Percentiles rank a stretch among this genome's conserved stretches.
Conservation (phyloP, 192 early-diverging fungal species). For the Coemansia sp. region DNA sequence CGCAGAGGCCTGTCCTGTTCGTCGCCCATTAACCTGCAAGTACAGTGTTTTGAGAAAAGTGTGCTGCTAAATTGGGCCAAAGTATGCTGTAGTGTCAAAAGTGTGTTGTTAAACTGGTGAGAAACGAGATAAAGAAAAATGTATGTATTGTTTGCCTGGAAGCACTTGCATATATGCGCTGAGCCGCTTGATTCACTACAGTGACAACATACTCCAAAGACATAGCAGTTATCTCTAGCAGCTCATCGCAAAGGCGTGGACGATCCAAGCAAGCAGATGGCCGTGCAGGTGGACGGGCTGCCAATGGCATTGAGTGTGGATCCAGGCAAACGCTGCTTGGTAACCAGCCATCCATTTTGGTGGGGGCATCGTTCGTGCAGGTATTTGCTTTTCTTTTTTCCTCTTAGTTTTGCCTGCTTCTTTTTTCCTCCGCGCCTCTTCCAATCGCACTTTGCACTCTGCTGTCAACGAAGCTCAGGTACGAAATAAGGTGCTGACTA, state of each 20-base stretch:
- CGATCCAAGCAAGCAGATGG: background rate
- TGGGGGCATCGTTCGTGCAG: background rate
- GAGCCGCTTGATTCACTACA: too few relatives aligned
- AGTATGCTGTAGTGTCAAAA: too few relatives aligned
- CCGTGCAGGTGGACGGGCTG: background rate
- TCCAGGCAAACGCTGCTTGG: background rate
- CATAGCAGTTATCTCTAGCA: too few relatives aligned
- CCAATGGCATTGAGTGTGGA: background rate
- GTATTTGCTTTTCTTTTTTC: background rate
- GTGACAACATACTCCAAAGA: too few relatives aligned
- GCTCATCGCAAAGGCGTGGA: too few relatives aligned
- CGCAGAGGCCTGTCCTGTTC: background rate
- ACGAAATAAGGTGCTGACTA: background rate
- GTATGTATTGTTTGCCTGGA: too few relatives aligned
- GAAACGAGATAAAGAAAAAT: background rate
- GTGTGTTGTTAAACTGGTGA: background rate
- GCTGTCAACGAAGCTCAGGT: constrained; percentile 4
- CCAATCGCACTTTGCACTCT: background rate
- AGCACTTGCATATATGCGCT: too few relatives aligned
- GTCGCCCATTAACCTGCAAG: background rate
- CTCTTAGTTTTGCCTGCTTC: background rate
- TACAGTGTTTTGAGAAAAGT: background rate
- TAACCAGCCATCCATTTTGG: background rate
- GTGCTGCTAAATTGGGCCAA: background rate
- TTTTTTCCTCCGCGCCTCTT: background rate